Evolutionary conservation across 345 rosid genomes (phyloP).

Genomic region (Bretschneidera sinensis): DNA sequence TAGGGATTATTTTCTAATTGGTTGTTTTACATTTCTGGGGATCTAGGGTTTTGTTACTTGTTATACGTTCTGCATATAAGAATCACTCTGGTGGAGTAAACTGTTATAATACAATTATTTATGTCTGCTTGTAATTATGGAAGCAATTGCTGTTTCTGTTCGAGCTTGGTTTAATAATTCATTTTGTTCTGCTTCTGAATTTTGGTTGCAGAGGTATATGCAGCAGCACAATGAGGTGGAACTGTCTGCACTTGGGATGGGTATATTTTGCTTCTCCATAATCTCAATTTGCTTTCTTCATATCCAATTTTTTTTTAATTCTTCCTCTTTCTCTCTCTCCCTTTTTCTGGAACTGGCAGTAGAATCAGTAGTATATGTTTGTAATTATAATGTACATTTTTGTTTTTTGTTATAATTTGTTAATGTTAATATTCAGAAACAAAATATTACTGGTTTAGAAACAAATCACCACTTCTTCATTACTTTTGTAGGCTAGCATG

Average conservation of each 20-base stretch:
- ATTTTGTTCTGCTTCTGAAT: conserved; percentile 4
- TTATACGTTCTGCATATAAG: background rate
- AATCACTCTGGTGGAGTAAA: no score
- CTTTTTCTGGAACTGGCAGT: background rate
- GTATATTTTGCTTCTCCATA: conserved; percentile 31
- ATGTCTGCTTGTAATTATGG: background rate
- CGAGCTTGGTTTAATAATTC: background rate
- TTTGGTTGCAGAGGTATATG: conserved; percentile 72
- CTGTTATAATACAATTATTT: no score
- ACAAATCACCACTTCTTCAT: no score
- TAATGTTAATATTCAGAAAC: no score
- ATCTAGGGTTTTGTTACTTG: conserved; percentile 4
- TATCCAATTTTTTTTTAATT: no score
- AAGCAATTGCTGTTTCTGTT: background rate
- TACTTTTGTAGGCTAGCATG: no score
- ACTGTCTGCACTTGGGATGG: conserved; percentile 96
- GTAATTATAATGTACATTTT: background rate
- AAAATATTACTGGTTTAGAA: no score
- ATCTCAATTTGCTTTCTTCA: conserved; percentile 14
- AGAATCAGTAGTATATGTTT: background rate
- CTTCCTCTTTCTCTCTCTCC: background rate
- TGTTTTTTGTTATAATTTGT: no score
- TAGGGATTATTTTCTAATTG: background rate
- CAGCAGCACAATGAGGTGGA: conserved; percentile 86
- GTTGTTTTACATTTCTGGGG: background rate